Evolutionary conservation across 345 rosid species (phyloP).

Genomic region (Bruguiera sexangula): DNA sequence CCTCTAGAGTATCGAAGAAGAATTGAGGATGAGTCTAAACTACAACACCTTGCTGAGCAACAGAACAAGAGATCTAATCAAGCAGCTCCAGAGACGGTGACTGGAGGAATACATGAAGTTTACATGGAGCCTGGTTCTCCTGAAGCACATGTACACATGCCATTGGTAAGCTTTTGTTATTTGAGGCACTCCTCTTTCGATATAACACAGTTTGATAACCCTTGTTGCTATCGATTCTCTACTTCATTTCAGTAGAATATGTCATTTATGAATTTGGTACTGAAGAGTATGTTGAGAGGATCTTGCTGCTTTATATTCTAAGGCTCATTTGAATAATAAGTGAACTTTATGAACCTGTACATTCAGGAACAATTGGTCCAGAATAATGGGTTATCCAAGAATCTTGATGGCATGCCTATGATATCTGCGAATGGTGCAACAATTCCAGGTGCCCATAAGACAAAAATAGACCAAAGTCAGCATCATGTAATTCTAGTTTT

Average conservation of each 20-base stretch:
- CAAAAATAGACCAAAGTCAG: slow-evolving; percentile 50
- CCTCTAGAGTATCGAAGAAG: slow-evolving; percentile 79
- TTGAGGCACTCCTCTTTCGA: slow-evolving; percentile 9
- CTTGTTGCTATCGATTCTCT: neutral
- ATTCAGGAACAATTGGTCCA: slow-evolving; percentile 40
- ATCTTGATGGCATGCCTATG: slow-evolving; percentile 30
- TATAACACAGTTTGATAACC: slow-evolving; percentile 8
- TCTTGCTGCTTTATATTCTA: slow-evolving; percentile 3
- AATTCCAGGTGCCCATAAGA: slow-evolving; percentile 29
- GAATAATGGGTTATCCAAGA: slow-evolving; percentile 34
- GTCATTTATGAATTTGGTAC: slow-evolving; percentile 7
- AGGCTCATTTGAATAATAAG: neutral
- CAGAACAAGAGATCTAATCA: slow-evolving; percentile 48
- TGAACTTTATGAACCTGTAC: slow-evolving; percentile 9
- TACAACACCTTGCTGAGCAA: slow-evolving; percentile 81
- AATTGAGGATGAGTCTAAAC: slow-evolving; percentile 89
- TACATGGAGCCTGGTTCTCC: slow-evolving; percentile 30
- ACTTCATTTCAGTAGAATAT: neutral
- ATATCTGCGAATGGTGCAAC: slow-evolving; percentile 28
- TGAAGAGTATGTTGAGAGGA: neutral
- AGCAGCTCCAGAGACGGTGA: slow-evolving; percentile 32
- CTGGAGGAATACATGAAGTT: slow-evolving; percentile 30
- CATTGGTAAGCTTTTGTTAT: slow-evolving; percentile 29
- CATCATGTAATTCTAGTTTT: slow-evolving; percentile 6
- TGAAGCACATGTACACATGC: slow-evolving; percentile 27